Percentiles rank a stretch among this genome's conserved stretches.
These are phyloP conservation scores for Neonectria neomacrospora DNA, from an alignment of 2,329 filamentous ascomycete species.

Conservation along the genomic window DNA sequence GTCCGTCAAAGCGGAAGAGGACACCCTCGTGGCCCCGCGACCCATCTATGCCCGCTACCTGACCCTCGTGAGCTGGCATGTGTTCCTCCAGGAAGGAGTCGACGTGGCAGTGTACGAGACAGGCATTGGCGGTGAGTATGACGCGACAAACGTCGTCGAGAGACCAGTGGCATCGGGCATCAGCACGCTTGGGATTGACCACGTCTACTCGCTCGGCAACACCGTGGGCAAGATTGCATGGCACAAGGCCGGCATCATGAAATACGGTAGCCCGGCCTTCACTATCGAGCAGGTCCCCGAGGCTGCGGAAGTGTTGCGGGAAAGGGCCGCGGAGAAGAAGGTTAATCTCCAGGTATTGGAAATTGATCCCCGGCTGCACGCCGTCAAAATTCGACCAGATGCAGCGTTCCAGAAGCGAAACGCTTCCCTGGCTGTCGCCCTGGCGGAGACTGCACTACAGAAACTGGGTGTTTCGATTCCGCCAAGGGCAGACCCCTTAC, in stretches of 20 bases:
- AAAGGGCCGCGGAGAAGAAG: constrained; percentile 64
- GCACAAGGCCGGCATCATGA: constrained; percentile 81
- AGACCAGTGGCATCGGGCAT: constrained; percentile 69
- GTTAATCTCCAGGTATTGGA: constrained; percentile 60
- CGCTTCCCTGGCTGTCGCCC: constrained; percentile 62
- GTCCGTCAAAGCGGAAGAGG: constrained; percentile 44
- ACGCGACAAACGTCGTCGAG: constrained; percentile 74
- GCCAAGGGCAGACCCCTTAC: constrained; percentile 54
- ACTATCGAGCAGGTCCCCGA: constrained; percentile 63
- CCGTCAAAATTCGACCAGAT: constrained; percentile 61
- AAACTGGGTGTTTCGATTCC: constrained; percentile 54
- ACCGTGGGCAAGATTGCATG: constrained; percentile 75
- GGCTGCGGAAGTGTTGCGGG: constrained; percentile 57
- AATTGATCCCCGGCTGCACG: constrained; percentile 57
- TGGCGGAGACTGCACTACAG: constrained; percentile 61
- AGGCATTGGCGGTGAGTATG: constrained; percentile 74
- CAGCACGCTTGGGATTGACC: constrained; percentile 75
- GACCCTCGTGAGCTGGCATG: constrained; percentile 74
- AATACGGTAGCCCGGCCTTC: constrained; percentile 67
- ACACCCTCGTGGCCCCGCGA: constrained; percentile 53
- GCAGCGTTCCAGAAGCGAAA: constrained; percentile 70
- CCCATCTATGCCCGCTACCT: constrained; percentile 71
- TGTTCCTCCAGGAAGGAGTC: constrained; percentile 71
- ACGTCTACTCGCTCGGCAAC: constrained; percentile 70
- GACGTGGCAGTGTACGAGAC: constrained; percentile 74